Evolutionary conservation across 495 filamentous ascomycete genomes (phyloP), one percentile per base, ranked within the genome.

Genomic region (Daldinia caldariorum): DNA sequence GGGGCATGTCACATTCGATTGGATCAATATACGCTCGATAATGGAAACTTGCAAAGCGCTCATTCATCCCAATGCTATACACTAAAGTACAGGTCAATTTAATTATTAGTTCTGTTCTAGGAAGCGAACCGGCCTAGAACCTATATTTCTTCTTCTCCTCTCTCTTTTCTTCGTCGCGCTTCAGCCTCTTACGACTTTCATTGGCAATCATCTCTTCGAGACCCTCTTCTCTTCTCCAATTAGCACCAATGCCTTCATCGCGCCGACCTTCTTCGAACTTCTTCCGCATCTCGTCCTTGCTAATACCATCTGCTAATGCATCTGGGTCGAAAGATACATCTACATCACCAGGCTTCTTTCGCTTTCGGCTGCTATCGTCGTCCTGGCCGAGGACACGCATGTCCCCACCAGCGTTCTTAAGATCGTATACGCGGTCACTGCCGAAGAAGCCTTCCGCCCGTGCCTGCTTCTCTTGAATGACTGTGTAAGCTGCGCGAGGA

Each of bases 201-300:
- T 90, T 89, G 35, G 93, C 94, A 83, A 98, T 97, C 94, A 99
- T 97, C 74, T 97, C 91, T 76, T 90, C 96, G 54, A 99, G 79
- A 78, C 97, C 95, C 74, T 98, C 95, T 78, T 97, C 92, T 79
- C 94, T 92, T 16, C 86, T 88, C 89, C 93, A 95, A 67, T 89
- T 85, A 14, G 90, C 86, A 8, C 83, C 83, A 3, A 79, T 66
- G 32, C 88, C 86, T 66, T 94, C 88, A 75, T 92, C 89, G 68
- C 91, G 86, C 74, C 88, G 86, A 66, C 91, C 84, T 10, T 87
- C 86, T 66, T 98, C 94, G 72, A 94, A 99, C 74, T 89, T 82
- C 70, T 74, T 74, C 56, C 75, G 73, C 71, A 86, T 73, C 47
- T 88, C 84, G 20, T 86, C 85, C 67, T 84, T 88, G 85, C 81